phyloP scores from a whole-genome alignment of 1,139 yeast species.

The Arxiozyma heterogenica region DNA sequence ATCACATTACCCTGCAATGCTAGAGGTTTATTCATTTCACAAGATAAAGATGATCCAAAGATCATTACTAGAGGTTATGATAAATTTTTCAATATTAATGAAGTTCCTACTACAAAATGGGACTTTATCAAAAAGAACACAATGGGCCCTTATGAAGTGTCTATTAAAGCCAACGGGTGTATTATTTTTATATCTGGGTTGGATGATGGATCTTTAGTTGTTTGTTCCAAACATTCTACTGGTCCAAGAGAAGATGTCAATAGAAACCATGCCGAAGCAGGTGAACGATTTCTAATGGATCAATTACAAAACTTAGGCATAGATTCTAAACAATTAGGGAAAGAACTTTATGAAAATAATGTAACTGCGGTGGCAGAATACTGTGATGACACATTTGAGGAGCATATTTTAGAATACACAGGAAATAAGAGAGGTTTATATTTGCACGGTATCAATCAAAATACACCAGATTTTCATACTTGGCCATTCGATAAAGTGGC shows the following conservation, averaged over 20 bases:
- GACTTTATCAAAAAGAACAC: conserved; percentile 40
- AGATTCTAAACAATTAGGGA: conserved; percentile 45
- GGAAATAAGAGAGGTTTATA: conserved; percentile 67
- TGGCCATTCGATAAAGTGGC: conserved; percentile 52
- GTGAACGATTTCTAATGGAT: conserved; percentile 46
- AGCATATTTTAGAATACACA: conserved; percentile 76
- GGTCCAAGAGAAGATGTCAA: conserved; percentile 51
- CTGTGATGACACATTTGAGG: conserved; percentile 91
- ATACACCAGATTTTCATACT: conserved; percentile 56
- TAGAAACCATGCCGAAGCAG: conserved; percentile 69
- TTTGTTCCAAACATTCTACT: conserved; percentile 84
- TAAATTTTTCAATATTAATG: conserved; percentile 81
- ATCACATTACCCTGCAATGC: conserved; percentile 61
- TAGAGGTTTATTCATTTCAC: conserved; percentile 70
- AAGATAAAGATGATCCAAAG: conserved; percentile 24
- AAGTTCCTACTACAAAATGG: conserved; percentile 47
- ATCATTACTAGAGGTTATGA: conserved; percentile 86
- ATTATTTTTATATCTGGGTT: conserved; percentile 76
- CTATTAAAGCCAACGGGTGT: conserved; percentile 90
- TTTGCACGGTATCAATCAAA: conserved; percentile 77
- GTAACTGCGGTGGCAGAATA: conserved; percentile 85
- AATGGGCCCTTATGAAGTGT: conserved; percentile 68
- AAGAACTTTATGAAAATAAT: conserved; percentile 40
- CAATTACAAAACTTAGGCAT: conserved; percentile 42
- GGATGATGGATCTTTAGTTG: conserved; percentile 60